Evolutionary conservation across 2,329 filamentous ascomycete species (phyloP).

Genomic region (Chaetothyriales sp.): DNA sequence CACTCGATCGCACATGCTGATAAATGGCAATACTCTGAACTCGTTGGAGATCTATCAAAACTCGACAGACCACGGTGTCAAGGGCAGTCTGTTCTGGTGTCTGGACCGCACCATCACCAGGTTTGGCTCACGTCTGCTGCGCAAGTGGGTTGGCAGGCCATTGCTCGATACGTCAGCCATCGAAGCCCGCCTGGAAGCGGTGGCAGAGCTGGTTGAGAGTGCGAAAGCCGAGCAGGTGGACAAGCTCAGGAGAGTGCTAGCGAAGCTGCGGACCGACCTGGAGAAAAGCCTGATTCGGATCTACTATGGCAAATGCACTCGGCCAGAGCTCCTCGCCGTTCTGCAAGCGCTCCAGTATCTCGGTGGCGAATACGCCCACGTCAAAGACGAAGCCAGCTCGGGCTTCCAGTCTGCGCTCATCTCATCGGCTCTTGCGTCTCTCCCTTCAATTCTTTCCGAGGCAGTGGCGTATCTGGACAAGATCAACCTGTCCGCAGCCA

Average conservation of each 20-base stretch:
- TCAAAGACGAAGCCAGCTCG: slow-evolving; percentile 49
- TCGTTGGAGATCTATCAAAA: slow-evolving; percentile 95
- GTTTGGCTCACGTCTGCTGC: slow-evolving; percentile 71
- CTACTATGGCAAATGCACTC: slow-evolving; percentile 90
- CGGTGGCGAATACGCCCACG: slow-evolving; percentile 55
- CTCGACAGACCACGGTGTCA: slow-evolving; percentile 68
- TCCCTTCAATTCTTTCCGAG: slow-evolving; percentile 61
- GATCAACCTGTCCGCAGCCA: slow-evolving; percentile 72
- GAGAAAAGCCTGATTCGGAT: slow-evolving; percentile 89
- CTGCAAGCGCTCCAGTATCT: slow-evolving; percentile 76
- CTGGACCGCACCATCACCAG: slow-evolving; percentile 82
- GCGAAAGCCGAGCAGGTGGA: slow-evolving; percentile 54
- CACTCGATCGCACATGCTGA: slow-evolving; percentile 81
- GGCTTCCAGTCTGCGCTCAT: slow-evolving; percentile 60
- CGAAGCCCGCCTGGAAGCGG: slow-evolving; percentile 65
- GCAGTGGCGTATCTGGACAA: slow-evolving; percentile 64
- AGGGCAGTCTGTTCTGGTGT: slow-evolving; percentile 89
- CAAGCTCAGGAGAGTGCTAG: slow-evolving; percentile 56
- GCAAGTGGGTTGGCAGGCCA: slow-evolving; percentile 90
- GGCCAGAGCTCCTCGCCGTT: slow-evolving; percentile 71
- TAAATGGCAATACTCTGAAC: slow-evolving; percentile 87
- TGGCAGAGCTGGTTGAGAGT: slow-evolving; percentile 67
- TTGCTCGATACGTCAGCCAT: slow-evolving; percentile 61
- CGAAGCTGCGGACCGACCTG: slow-evolving; percentile 60
- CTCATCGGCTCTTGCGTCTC: slow-evolving; percentile 52